A percentile compares a stretch with the other conserved stretches of the same genome.
phyloP scores from a whole-genome alignment of 805 yeast genomes.

The Brettanomyces bruxellensis region DNA sequence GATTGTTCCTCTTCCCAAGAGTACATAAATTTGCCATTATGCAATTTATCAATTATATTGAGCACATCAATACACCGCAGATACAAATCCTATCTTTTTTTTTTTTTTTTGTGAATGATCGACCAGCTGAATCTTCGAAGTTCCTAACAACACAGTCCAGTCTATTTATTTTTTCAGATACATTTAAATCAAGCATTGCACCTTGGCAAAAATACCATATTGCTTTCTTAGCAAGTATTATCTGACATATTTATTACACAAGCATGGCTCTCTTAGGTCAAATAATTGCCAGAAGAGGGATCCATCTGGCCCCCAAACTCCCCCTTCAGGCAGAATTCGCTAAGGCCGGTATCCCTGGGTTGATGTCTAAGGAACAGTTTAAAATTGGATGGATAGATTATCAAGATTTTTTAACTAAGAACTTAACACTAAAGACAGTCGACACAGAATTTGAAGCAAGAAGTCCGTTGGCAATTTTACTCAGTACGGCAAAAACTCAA shows the following conservation, averaged over 20 bases:
- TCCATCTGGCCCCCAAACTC: conserved; percentile 61
- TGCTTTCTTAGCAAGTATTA: not conserved
- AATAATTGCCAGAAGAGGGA: conserved; percentile 17
- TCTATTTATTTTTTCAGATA: too few relatives aligned
- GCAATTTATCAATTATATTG: too few relatives aligned
- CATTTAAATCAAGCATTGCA: too few relatives aligned
- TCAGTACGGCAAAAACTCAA: conserved; percentile 58
- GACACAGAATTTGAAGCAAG: conserved; percentile 78
- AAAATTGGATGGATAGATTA: conserved; percentile 72
- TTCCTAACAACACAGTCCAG: too few relatives aligned
- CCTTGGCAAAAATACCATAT: too few relatives aligned
- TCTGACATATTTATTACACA: not conserved
- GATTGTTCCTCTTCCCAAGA: too few relatives aligned
- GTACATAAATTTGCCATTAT: too few relatives aligned
- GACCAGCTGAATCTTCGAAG: too few relatives aligned
- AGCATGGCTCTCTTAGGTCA: not conserved
- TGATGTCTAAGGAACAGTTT: conserved; percentile 60
- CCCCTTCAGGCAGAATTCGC: conserved; percentile 30
- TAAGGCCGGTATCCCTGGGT: conserved; percentile 48
- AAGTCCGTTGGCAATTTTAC: conserved; percentile 60
- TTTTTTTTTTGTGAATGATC: too few relatives aligned
- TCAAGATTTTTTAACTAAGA: conserved; percentile 56
- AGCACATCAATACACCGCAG: too few relatives aligned
- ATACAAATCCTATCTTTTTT: too few relatives aligned
- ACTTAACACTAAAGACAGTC: conserved; percentile 52